Evolutionary conservation across 2,329 filamentous ascomycete species (phyloP), one percentile per base, ranked within the genome.

Genomic region (Talaromyces sp.): DNA sequence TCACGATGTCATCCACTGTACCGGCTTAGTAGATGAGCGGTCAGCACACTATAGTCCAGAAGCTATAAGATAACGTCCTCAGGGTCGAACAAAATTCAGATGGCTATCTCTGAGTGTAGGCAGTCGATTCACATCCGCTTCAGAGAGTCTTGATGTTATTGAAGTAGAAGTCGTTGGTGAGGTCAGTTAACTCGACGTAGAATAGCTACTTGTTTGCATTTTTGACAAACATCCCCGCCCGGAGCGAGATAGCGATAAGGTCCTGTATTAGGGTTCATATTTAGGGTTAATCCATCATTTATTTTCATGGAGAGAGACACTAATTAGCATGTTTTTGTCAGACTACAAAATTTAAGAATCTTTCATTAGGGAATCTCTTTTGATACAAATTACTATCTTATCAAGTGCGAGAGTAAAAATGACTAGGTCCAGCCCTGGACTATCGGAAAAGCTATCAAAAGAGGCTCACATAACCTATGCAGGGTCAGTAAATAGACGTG

Each of bases 391-490:
- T 7, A 31, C 7, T 31, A 7, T 31, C 27, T 31, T 31, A 31
- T 31, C 27, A 31, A 31, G 27, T 31, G 27, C 27, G 27, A 31
- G 27, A 31, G 27, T 31, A 31, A 5, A 31, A 31, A 14, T 14
- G 47, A 7, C 16, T 4, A 50, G 13, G 19, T 9, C 22, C 7
- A 50, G 22, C 47, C 14, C 2, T 7, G 47, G 48, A 33, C 50
- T 35, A 2, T 54, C 16, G 7, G 19, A 27, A 54, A 56, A 56
- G 33, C 31, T 35, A 22, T 35, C 1, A 3, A 41, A 19, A 27
- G 19, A 31, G 37, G 22, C 37, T 66, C 57, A 66, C 65, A 66
- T 66, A 48, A 66, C 65, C 65, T 66, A 57, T 54, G 27, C 1
- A 22, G 19, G 54, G 41, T 59, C 22, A 35, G 56, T 66, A 60